These are phyloP conservation scores for Trifolium subterraneum DNA, from an alignment of 306 rosid genomes.

Conservation along the genomic window DNA sequence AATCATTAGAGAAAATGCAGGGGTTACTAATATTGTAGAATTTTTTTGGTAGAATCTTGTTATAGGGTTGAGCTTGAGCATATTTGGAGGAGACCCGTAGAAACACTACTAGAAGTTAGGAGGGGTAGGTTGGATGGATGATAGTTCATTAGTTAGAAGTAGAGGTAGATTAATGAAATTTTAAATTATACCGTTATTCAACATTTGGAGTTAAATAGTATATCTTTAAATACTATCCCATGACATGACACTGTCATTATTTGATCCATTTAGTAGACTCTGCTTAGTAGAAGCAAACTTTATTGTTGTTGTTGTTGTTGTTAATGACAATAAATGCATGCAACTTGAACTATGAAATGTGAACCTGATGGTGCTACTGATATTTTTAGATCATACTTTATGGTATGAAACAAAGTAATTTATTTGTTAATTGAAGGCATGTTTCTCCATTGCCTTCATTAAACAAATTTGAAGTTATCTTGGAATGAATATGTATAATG, in stretches of 20 bases:
- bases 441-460: too few species aligned
- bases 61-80: too few species aligned
- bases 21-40: too few species aligned
- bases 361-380: neutral
- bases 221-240: neutral
- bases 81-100: too few species aligned
- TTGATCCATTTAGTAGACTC: neutral
- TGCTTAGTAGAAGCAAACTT: neutral
- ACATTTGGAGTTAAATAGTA: conserved; percentile 1
- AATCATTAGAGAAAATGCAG: too few species aligned
- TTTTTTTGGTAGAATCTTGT: too few species aligned
- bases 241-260: too few species aligned
- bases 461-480: too few species aligned
- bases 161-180: neutral
- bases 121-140: conserved; percentile 9
- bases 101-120: neutral
- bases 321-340: neutral
- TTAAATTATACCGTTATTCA: neutral
- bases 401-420: conserved; percentile 31
- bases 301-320: neutral
- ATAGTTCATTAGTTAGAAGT: conserved; percentile 3
- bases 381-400: neutral
- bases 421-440: conserved; percentile 38
- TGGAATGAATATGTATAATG: too few species aligned
- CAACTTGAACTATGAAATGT: neutral